Base-by-base conservation (phyloP, 306 rosid species). In the Cicer cuneatum region DNA sequence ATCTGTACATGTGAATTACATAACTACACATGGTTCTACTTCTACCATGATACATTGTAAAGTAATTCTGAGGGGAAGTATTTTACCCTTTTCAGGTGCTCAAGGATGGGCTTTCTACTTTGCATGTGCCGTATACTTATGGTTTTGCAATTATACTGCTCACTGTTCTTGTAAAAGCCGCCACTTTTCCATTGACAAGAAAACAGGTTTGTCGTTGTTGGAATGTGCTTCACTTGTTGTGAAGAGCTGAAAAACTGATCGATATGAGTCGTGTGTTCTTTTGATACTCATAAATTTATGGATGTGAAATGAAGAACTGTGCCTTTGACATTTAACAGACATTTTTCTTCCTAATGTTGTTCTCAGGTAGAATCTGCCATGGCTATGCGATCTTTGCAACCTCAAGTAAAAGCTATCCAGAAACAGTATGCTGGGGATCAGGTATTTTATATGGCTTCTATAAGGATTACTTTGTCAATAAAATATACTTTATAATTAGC, bases 91-190 rank as follows among this genome's bases (percentile, higher is more conserved):
- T 81, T 7, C 89, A 92, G 97, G 86, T 95, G 72, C 86, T 95
- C 47, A 87, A 95, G 82, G 92, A 86, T 61, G 99, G 98, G 52
- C 92, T 95, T 40, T 90, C 96, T 61, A 9, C 90, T 73, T 39
- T 89, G 64, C 97, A 95, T 78, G 93, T 84, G 52, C 98, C 99
- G 1, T 95, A 95, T 71, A 83, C 97, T 9, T 92, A 95, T 89
- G 99, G 99, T 41, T 95, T 95, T 81, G 97, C 99, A 14, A 95
- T 95, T 81, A 92, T 95, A 75, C 87, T 92, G 15, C 96, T 92
- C 43, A 92, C 97, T 0, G 74, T 92, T 87, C 83, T 92, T 49
- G 96, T 92, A 38, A 92, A 92, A 83, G 97, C 90, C 71, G 90
- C 86, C 43, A 92, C 97, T 2, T 92, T 88, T 85, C 97, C 97